Evolutionary conservation across 148 eudicot genomes (phyloP).

Genomic region (Vaccinium corymbosum): DNA sequence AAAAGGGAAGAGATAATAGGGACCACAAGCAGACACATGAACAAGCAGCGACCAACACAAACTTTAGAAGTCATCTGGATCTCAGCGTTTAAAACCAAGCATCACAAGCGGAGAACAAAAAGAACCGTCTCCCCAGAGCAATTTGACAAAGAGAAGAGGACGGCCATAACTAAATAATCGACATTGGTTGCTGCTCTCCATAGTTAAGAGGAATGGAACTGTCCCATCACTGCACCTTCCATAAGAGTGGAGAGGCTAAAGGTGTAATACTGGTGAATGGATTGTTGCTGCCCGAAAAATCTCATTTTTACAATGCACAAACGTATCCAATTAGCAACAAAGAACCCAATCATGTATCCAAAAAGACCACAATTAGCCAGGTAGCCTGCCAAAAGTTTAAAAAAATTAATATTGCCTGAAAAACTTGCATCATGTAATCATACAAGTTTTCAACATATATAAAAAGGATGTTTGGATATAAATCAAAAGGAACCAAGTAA

Average conservation of each 20-base stretch:
- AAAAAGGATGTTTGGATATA: neutral
- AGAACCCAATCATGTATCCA: conserved; percentile 35
- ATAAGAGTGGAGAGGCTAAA: conserved; percentile 8
- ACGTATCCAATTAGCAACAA: conserved; percentile 32
- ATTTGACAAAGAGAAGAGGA: conserved; percentile 3
- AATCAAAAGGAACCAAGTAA: conserved; percentile 16
- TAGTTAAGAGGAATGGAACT: conserved; percentile 18
- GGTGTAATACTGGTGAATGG: conserved; percentile 16
- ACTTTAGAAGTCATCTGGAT: conserved; percentile 14
- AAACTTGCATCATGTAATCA: neutral
- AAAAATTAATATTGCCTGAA: conserved; percentile 27
- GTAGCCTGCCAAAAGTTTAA: conserved; percentile 60
- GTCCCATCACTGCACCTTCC: conserved; percentile 22
- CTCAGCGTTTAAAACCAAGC: conserved; percentile 16
- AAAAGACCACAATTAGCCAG: conserved; percentile 42
- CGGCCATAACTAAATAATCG: conserved; percentile 12
- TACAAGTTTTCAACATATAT: neutral
- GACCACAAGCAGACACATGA: conserved; percentile 2
- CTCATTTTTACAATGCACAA: conserved; percentile 18
- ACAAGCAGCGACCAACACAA: neutral
- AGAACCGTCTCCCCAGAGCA: conserved; percentile 17
- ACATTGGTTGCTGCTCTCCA: conserved; percentile 13
- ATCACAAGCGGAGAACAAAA: conserved; percentile 3
- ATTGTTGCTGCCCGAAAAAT: conserved; percentile 20
- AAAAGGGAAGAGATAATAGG: neutral